Conservation (phyloP, 805 yeast species). For the Priceomyces medius region DNA sequence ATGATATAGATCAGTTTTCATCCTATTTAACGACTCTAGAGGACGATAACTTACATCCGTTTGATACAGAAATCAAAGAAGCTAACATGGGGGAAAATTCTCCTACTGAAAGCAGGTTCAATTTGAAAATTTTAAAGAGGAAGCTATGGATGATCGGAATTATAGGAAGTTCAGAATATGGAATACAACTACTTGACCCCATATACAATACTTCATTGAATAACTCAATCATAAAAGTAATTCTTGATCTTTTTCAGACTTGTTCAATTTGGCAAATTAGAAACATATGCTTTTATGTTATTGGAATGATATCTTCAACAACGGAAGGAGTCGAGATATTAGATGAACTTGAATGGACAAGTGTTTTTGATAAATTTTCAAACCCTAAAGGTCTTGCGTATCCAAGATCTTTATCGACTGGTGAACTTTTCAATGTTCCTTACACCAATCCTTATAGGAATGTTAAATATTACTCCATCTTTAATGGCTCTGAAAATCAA, state of each 20-base stretch:
- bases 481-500: constrained; percentile 13
- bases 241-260: constrained; percentile 41
- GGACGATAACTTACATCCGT: constrained; percentile 15
- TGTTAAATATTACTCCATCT: constrained; percentile 23
- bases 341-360: constrained; percentile 75
- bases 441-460: constrained; percentile 25
- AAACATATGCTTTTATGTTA: constrained; percentile 73
- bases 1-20: constrained; percentile 11
- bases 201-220: constrained; percentile 20
- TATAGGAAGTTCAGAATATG: constrained; percentile 70
- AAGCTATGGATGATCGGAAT: constrained; percentile 86
- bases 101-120: constrained; percentile 1
- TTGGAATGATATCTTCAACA: constrained; percentile 74
- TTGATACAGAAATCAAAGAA: constrained; percentile 28
- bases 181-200: constrained; percentile 50
- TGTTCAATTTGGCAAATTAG: constrained; percentile 54
- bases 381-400: constrained; percentile 19
- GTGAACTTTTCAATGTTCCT: constrained; percentile 18
- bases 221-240: constrained; percentile 37
- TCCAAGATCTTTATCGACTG: constrained; percentile 14
- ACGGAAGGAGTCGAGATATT: constrained; percentile 79
- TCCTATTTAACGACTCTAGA: constrained; percentile 11
- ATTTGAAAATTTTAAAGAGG: constrained; percentile 49
- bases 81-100: constrained; percentile 22
- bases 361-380: constrained; percentile 18